Percentiles rank a stretch among this genome's conserved stretches.
Conservation (phyloP, 2,329 filamentous ascomycete genomes). For the Acarospora socialis region DNA sequence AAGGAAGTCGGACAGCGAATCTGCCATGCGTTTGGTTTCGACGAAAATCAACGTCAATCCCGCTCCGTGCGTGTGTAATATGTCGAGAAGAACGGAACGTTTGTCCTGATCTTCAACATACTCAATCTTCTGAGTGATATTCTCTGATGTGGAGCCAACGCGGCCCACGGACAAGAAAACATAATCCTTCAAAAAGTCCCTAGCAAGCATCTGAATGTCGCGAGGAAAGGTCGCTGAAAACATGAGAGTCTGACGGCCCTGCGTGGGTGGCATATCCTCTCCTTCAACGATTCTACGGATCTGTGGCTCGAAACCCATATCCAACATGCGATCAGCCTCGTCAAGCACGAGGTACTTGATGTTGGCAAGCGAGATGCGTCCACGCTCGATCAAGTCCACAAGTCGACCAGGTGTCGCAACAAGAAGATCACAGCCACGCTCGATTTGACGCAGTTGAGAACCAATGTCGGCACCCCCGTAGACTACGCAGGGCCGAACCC, state of each 20-base stretch:
- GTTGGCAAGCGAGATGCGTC: slow-evolving; percentile 91
- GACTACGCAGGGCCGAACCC: slow-evolving; percentile 95
- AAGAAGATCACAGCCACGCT: slow-evolving; percentile 90
- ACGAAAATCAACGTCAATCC: slow-evolving; percentile 96
- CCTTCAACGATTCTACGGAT: slow-evolving; percentile 97
- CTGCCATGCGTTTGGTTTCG: slow-evolving; percentile 98
- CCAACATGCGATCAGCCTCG: slow-evolving; percentile 98
- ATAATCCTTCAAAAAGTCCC: slow-evolving; percentile 98
- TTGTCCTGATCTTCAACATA: slow-evolving; percentile 96
- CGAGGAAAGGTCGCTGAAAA: slow-evolving; percentile 98
- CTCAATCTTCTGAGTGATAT: slow-evolving; percentile 98
- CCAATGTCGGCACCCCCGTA: slow-evolving; percentile 99
- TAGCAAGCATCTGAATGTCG: slow-evolving; percentile 97
- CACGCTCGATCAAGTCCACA: slow-evolving; percentile 95
- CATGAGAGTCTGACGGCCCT: slow-evolving; percentile 93
- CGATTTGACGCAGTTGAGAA: slow-evolving; percentile 93
- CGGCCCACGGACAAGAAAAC: slow-evolving; percentile 97
- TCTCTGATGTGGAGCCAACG: slow-evolving; percentile 98
- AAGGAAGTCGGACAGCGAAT: slow-evolving; percentile 92
- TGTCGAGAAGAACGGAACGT: slow-evolving; percentile 92
- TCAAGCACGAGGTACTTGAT: slow-evolving; percentile 99
- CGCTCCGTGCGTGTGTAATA: slow-evolving; percentile 81
- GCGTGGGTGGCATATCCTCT: slow-evolving; percentile 85
- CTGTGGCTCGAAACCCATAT: slow-evolving; percentile 99
- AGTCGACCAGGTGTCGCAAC: slow-evolving; percentile 95